Evolutionary conservation across 2,329 filamentous ascomycete species (phyloP).

Genomic region (Grosmannia penicillata): DNA sequence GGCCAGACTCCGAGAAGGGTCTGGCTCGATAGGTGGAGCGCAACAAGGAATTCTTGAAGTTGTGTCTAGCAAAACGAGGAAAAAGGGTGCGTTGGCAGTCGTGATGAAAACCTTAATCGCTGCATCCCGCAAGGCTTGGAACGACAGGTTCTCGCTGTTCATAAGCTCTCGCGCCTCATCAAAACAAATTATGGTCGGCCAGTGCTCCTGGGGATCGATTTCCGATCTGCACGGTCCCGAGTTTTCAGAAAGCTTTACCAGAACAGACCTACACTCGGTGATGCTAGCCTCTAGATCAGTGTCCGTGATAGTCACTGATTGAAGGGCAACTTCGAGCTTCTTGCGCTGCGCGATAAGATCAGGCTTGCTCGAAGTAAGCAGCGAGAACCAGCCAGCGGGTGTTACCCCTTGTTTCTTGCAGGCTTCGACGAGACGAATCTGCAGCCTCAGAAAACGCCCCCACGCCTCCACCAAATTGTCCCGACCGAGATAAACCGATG

Average conservation of each 20-base stretch:
- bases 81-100: not conserved
- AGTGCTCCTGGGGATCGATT: not conserved
- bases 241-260: too few relatives aligned
- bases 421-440: not conserved
- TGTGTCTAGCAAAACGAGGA: not conserved
- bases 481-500: too few relatives aligned
- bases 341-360: not conserved
- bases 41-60: not conserved
- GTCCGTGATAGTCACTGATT: not conserved
- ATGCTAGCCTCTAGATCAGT: not conserved
- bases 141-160: not conserved
- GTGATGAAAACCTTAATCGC: not conserved
- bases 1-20: not conserved
- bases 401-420: not conserved
- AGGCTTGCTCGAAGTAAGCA: not conserved
- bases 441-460: not conserved
- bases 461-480: not conserved
- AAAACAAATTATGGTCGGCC: not conserved
- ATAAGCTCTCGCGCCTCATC: conserved; percentile 1
- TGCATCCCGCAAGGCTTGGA: not conserved
- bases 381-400: not conserved
- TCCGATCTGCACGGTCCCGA: too few relatives aligned
- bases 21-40: not conserved
- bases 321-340: not conserved
- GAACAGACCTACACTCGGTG: not conserved